Conservation (phyloP, 305 asterid species). For the Lippia alba region DNA sequence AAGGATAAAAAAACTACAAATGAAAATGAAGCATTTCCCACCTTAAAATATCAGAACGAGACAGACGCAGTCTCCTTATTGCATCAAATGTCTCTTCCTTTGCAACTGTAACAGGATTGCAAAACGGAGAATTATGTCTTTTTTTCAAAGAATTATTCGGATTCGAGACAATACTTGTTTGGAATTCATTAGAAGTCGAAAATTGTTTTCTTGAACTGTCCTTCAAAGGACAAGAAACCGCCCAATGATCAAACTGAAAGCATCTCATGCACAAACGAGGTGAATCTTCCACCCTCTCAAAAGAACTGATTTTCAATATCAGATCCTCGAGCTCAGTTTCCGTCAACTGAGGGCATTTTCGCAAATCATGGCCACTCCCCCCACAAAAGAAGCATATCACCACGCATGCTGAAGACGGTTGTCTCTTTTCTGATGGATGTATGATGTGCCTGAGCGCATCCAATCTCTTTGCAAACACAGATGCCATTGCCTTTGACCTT, state of each 20-base stretch:
- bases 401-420: conserved; percentile 29
- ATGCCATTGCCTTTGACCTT: conserved; percentile 61
- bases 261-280: conserved; percentile 63
- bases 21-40: conserved; percentile 29
- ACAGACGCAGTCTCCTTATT: conserved; percentile 65
- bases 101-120: conserved; percentile 30
- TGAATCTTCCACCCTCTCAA: conserved; percentile 45
- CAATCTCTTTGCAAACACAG: conserved; percentile 68
- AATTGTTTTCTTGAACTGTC: conserved; percentile 34
- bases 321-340: conserved; percentile 59
- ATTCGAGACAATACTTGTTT: conserved; percentile 31
- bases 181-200: conserved; percentile 40
- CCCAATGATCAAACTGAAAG: conserved; percentile 74
- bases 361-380: conserved; percentile 54
- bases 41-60: conserved; percentile 83
- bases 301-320: conserved; percentile 40
- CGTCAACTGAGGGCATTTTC: conserved; percentile 45
- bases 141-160: conserved; percentile 38
- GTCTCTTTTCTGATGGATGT: conserved; percentile 39
- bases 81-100: conserved; percentile 58
- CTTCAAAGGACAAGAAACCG: conserved; percentile 60
- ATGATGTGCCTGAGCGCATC: conserved; percentile 59
- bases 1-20: neutral
- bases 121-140: conserved; percentile 28
- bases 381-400: conserved; percentile 66